A percentile compares a stretch with the other conserved stretches of the same genome.
phyloP scores from a whole-genome alignment of 306 rosid species.

The Corylus avellana region DNA sequence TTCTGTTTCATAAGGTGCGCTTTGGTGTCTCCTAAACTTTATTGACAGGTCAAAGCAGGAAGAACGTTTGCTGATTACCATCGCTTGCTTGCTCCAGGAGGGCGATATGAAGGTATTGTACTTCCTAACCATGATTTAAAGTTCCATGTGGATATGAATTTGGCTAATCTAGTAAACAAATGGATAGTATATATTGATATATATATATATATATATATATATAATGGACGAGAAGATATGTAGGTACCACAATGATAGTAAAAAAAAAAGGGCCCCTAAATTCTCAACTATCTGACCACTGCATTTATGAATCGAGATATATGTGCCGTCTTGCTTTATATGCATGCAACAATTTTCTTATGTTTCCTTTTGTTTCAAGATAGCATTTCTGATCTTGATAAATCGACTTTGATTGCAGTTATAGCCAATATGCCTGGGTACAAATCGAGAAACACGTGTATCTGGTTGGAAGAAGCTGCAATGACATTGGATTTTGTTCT shows the following conservation, averaged over 20 bases:
- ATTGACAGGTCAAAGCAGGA: slow-evolving; percentile 61
- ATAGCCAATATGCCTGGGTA: slow-evolving; percentile 66
- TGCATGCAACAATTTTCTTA: neutral
- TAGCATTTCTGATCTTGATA: slow-evolving; percentile 14
- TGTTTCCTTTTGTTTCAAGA: neutral
- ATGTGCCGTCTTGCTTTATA: neutral
- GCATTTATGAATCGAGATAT: neutral
- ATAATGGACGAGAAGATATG: too few species aligned
- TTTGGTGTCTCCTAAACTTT: slow-evolving; percentile 16
- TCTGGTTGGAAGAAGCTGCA: slow-evolving; percentile 73
- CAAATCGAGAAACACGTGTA: slow-evolving; percentile 69
- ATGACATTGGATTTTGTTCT: slow-evolving; percentile 81
- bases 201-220: too few species aligned
- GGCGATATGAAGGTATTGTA: slow-evolving; percentile 63
- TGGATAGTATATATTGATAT: neutral
- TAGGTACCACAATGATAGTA: too few species aligned
- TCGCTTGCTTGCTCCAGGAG: slow-evolving; percentile 65
- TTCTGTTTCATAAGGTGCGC: slow-evolving; percentile 24
- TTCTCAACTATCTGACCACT: too few species aligned
- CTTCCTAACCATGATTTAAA: slow-evolving; percentile 5
- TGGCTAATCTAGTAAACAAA: neutral
- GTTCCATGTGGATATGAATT: neutral
- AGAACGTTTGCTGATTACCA: slow-evolving; percentile 60
- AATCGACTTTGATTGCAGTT: slow-evolving; percentile 56
- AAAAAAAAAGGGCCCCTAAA: too few species aligned